A percentile compares a stretch with the other conserved stretches of the same genome.
Evolutionary conservation across 495 filamentous ascomycete species (phyloP).

Genomic region (Penicillium atrosanguineum): DNA sequence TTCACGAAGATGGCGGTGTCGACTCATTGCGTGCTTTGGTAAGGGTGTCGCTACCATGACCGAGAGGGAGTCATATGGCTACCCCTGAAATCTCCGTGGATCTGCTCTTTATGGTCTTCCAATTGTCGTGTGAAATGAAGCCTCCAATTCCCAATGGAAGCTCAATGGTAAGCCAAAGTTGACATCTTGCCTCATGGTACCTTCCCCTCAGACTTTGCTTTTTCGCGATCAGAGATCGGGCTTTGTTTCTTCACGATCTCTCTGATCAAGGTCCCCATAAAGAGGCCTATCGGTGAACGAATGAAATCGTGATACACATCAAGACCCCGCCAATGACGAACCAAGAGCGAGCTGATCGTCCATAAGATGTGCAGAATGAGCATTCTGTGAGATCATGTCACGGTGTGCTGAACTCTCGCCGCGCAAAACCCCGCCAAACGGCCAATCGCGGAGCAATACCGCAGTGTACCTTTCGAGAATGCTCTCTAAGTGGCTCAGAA

Average conservation of each 20-base stretch:
- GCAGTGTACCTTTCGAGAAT: neutral
- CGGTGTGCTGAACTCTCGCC: neutral
- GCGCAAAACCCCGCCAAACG: neutral
- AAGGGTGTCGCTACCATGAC: neutral
- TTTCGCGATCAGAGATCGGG: too few relatives aligned
- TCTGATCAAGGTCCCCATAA: neutral
- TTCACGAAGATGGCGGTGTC: neutral
- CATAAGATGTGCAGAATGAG: neutral
- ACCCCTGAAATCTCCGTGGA: neutral
- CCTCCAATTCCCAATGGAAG: too few relatives aligned
- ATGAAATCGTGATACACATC: neutral
- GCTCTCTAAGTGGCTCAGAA: neutral
- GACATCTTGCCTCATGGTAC: too few relatives aligned
- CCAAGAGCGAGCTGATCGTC: neutral
- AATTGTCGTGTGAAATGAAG: neutral
- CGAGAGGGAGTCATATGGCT: neutral
- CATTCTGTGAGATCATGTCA: neutral
- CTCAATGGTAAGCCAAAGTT: too few relatives aligned
- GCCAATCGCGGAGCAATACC: neutral
- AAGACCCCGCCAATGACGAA: neutral
- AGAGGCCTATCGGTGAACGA: neutral
- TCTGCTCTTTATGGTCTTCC: neutral
- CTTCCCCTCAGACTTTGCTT: too few relatives aligned
- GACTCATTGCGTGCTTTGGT: neutral
- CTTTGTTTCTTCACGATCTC: too few relatives aligned